Base-by-base conservation (phyloP, 2,329 filamentous ascomycete species). In the Fragosphaeria purpurea region DNA sequence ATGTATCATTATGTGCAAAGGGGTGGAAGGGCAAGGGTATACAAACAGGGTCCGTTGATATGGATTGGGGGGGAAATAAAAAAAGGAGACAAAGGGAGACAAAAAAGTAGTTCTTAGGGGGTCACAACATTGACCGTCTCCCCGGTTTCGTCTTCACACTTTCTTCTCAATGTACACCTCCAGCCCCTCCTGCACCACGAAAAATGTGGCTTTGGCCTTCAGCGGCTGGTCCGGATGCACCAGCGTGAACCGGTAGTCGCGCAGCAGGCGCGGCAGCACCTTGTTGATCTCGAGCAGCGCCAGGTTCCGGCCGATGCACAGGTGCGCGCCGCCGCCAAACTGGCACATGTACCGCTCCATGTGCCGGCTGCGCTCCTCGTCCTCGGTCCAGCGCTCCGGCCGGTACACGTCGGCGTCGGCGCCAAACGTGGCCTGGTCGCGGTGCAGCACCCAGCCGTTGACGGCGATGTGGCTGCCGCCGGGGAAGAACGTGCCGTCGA, bases 221-320 rank as follows among this genome's bases (percentile, higher is more conserved):
- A 80, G 65, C 47, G 72, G 67, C 41, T 71, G 66, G 8, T 68
- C 66, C 0, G 74, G 74, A 51, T 74, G 66, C n/a, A 72, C 68
- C 32, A 80, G 65, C 59, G 74, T 65, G 54, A 80, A 73, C 43
- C 74, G 65, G 57, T 73, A 80, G 53, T 77, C 71, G n/a, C 74
- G 62, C 54, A 78, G 62, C 32, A 81, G 63, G 38, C 75, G 70
- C 5, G 76, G 75, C 38, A 78, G 62, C 38, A 80, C 69, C 66
- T 82, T 82, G 64, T 79, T 77, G 57, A 79, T 77, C 62, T 80
- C 76, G 33, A 79, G 62, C 41, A 78, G 63, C 0, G 74, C 76
- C 35, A 80, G 59, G 58, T 79, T 75, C 5, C 73, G 68, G 22
- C 76, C 76, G 52, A 79, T 77, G 59, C 76, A 80, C 4, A 78